Evolutionary conservation across 352 stramenopile species (phyloP).

Genomic region (Thalassiosira exigua): DNA sequence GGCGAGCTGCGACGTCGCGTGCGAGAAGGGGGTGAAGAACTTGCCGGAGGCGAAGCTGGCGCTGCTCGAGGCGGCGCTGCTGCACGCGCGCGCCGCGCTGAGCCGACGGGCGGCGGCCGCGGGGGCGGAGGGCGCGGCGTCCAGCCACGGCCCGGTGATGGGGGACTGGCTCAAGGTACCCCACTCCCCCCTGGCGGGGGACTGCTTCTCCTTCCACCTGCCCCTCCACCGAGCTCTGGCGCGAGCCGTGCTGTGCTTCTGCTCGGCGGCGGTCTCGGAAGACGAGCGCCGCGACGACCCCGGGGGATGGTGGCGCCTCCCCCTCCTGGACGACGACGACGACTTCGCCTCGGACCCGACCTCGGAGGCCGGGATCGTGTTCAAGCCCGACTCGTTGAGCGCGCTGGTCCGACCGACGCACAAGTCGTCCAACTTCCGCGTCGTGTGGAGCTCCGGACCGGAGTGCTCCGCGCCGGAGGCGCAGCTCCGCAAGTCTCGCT

Average conservation of each 20-base stretch:
- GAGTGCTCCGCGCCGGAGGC: conserved; percentile 79
- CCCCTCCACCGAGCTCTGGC: conserved; percentile 83
- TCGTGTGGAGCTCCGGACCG: conserved; percentile 81
- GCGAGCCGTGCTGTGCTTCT: conserved; percentile 76
- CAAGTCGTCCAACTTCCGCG: conserved; percentile 80
- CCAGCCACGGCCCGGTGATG: conserved; percentile 72
- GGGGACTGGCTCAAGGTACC: conserved; percentile 85
- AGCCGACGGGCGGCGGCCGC: background rate
- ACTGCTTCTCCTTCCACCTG: conserved; percentile 85
- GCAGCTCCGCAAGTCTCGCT: conserved; percentile 51
- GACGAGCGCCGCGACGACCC: conserved; percentile 56
- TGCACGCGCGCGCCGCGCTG: conserved; percentile 54
- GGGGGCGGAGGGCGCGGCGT: background rate
- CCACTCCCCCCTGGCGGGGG: conserved; percentile 80
- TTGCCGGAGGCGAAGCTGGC: conserved; percentile 78
- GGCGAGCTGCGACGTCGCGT: conserved; percentile 73
- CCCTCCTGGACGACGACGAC: conserved; percentile 76
- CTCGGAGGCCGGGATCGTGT: conserved; percentile 23
- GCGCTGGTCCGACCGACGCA: conserved; percentile 71
- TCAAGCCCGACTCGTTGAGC: conserved; percentile 69
- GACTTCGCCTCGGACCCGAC: conserved; percentile 39
- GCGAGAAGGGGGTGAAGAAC: conserved; percentile 82
- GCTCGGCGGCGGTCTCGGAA: conserved; percentile 67
- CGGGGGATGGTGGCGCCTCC: conserved; percentile 82
- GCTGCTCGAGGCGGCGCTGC: conserved; percentile 78